phyloP scores from a whole-genome alignment of 1,284 basidiomycete genomes.

The Volvariella volvacea region DNA sequence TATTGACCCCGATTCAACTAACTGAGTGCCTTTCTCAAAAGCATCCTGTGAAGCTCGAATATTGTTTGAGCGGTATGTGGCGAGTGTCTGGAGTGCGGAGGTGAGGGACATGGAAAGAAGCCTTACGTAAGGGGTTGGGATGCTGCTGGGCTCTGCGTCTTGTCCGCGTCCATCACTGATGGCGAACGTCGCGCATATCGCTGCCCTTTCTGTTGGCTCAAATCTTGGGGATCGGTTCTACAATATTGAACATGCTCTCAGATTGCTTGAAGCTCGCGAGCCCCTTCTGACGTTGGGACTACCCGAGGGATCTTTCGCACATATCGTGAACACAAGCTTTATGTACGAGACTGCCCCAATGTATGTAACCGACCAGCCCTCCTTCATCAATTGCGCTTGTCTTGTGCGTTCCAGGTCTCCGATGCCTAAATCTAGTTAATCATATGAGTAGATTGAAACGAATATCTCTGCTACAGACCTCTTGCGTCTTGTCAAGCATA shows the following conservation, averaged over 20 bases:
- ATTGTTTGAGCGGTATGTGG: slow-evolving; percentile 63
- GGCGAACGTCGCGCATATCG: too few relatives aligned
- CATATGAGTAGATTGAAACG: slow-evolving; percentile 60
- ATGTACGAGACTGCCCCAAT: slow-evolving; percentile 94
- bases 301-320: slow-evolving; percentile 20
- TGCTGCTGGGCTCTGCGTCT: too few relatives aligned
- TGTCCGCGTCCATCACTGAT: too few relatives aligned
- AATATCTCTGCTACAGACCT: slow-evolving; percentile 59
- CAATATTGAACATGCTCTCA: slow-evolving; percentile 78
- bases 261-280: slow-evolving; percentile 44
- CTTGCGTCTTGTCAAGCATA: slow-evolving; percentile 63
- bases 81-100: slow-evolving; percentile 58
- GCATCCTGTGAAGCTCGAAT: slow-evolving; percentile 66
- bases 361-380: slow-evolving; percentile 90
- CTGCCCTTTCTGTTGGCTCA: slow-evolving; percentile 79
- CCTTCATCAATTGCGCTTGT: slow-evolving; percentile 89
- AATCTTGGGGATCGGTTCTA: slow-evolving; percentile 86
- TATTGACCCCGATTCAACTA: slow-evolving; percentile 49
- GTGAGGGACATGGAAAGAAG: slow-evolving; percentile 26
- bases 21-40: slow-evolving; percentile 52
- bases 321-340: slow-evolving; percentile 78
- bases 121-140: background rate
- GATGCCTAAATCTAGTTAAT: background rate
- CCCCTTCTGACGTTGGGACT: slow-evolving; percentile 18
- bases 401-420: slow-evolving; percentile 46